Conservation (phyloP, 257 asterid genomes). For the Echium plantagineum region DNA sequence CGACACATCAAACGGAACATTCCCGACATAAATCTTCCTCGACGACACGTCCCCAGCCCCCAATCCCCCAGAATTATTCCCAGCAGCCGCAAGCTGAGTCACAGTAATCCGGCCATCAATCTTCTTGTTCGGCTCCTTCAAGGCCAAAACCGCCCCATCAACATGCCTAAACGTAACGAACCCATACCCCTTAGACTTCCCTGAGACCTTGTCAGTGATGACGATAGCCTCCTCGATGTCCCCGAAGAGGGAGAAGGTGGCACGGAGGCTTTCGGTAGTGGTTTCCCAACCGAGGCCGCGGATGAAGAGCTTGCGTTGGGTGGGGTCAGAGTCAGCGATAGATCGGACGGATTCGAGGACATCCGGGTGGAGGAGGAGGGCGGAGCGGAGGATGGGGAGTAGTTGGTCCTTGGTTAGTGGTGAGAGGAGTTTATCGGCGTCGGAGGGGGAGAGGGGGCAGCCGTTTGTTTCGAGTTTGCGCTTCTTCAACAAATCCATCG, state of each 20-base stretch:
- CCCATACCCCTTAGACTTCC: conserved; percentile 74
- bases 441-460: conserved; percentile 24
- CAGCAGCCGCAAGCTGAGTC: conserved; percentile 78
- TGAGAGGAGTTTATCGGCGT: conserved; percentile 51
- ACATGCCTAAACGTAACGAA: conserved; percentile 65
- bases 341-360: conserved; percentile 62
- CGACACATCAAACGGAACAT: conserved; percentile 1
- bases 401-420: conserved; percentile 59
- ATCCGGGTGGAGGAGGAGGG: conserved; percentile 50
- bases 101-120: conserved; percentile 79
- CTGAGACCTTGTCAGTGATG: conserved; percentile 59
- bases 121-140: conserved; percentile 75
- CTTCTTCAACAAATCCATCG: too few relatives aligned
- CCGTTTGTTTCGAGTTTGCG: too few relatives aligned
- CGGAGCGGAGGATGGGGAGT: conserved; percentile 47
- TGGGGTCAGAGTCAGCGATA: conserved; percentile 41
- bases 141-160: conserved; percentile 63
- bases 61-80: conserved; percentile 44
- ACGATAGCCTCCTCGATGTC: conserved; percentile 77
- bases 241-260: conserved; percentile 49
- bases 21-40: conserved; percentile 82
- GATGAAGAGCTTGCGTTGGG: conserved; percentile 74
- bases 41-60: conserved; percentile 44
- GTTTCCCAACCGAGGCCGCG: conserved; percentile 95
- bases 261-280: conserved; percentile 57